phyloP scores from a whole-genome alignment of 495 filamentous ascomycete genomes.

The Penicillium robsamsonii region DNA sequence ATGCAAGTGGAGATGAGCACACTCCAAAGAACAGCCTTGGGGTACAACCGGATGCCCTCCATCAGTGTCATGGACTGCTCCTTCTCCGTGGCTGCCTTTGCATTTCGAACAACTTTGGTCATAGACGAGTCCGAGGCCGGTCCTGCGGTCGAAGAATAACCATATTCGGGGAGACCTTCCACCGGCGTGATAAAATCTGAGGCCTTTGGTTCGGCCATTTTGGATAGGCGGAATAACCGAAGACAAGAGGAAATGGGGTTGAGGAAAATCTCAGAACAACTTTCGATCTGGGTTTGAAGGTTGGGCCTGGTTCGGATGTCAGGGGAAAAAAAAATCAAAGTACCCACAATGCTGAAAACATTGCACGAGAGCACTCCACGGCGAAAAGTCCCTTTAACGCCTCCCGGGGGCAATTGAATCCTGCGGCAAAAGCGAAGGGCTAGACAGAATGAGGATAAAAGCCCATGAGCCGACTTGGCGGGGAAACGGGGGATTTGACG shows the following conservation, averaged over 20 bases:
- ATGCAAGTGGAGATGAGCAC: conserved; percentile 54
- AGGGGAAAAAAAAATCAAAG: conserved; percentile 19
- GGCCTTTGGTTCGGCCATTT: conserved; percentile 26
- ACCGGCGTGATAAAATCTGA: conserved; percentile 30
- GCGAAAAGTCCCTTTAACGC: conserved; percentile 3
- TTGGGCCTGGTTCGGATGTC: conserved; percentile 8
- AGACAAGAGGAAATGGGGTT: conserved; percentile 2
- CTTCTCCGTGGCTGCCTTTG: conserved; percentile 45
- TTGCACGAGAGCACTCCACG: conserved; percentile 19
- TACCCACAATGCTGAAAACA: conserved; percentile 25
- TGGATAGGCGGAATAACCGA: conserved; percentile 18
- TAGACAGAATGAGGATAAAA: conserved; percentile 15
- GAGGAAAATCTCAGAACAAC: neutral
- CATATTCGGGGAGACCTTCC: conserved; percentile 15
- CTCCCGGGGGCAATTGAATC: conserved; percentile 5
- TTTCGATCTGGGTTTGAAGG: conserved; percentile 7
- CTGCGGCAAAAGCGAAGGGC: neutral
- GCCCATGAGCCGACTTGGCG: conserved; percentile 14
- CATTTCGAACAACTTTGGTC: conserved; percentile 41
- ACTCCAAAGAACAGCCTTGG: conserved; percentile 56
- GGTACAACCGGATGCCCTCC: conserved; percentile 51
- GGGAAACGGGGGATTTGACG: conserved; percentile 15
- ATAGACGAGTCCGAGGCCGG: conserved; percentile 30
- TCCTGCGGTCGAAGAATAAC: conserved; percentile 20
- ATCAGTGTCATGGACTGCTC: conserved; percentile 47